A percentile compares a stretch with the other conserved stretches of the same genome.
These are phyloP conservation scores for Nicotiana paniculata DNA, from an alignment of 257 asterid genomes.

Conservation along the genomic window DNA sequence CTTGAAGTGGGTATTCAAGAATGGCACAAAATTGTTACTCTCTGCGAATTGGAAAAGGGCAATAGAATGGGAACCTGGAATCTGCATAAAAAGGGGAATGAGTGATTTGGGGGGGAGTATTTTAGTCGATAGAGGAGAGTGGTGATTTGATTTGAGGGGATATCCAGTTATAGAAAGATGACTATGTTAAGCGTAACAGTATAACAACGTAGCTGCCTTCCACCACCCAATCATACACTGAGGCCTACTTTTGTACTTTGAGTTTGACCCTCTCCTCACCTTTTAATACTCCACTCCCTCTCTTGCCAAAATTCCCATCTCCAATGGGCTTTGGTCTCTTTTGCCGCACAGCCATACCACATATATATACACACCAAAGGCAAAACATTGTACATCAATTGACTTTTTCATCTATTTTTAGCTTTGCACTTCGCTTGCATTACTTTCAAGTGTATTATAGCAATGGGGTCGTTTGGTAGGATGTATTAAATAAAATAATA, in stretches of 20 bases:
- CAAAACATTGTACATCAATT: no score
- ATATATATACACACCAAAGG: neutral
- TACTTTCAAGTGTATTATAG: no score
- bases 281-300: neutral
- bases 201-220: neutral
- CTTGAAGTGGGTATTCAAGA: neutral
- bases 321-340: neutral
- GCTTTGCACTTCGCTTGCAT: no score
- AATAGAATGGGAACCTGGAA: neutral
- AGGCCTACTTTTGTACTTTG: neutral
- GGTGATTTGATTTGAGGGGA: neutral
- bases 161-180: neutral
- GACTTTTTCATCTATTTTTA: no score
- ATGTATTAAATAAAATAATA: no score
- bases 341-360: neutral
- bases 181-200: neutral
- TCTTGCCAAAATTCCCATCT: neutral
- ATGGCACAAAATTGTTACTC: neutral
- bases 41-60: neutral
- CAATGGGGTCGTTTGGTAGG: no score
- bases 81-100: constrained; percentile 3
- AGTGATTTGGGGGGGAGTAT: neutral
- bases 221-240: neutral
- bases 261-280: neutral
- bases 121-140: neutral